These are phyloP conservation scores for Dacryopinax primogenitus DNA, from an alignment of 768 basidiomycete species.

Conservation along the genomic window DNA sequence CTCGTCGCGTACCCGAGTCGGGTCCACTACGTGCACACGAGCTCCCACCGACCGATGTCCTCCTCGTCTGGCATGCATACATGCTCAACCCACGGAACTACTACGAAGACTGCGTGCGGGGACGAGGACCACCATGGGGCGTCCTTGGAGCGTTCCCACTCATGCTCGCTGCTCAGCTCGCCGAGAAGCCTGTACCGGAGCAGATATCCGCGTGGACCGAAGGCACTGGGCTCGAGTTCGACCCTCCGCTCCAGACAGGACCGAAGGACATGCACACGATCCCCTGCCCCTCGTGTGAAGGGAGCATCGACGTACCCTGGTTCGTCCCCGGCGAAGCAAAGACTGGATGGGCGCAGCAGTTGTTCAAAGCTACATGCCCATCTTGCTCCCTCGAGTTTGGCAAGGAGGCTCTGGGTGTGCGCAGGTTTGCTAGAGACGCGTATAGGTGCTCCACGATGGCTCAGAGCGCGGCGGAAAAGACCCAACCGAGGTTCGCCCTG, in stretches of 20 bases:
- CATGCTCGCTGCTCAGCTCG: neutral
- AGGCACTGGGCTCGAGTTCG: neutral
- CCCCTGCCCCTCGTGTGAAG: neutral
- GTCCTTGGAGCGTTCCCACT: neutral
- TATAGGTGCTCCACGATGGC: neutral
- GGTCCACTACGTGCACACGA: neutral
- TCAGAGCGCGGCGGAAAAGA: neutral
- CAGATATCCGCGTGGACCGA: neutral
- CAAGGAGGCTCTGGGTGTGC: neutral
- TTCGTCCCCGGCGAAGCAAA: neutral
- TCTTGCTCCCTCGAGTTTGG: neutral
- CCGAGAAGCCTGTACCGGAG: neutral
- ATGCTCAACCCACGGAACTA: slow-evolving; percentile 11
- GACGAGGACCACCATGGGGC: neutral
- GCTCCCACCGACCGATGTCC: slow-evolving; percentile 15
- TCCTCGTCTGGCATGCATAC: slow-evolving; percentile 20
- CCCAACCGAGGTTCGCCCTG: neutral
- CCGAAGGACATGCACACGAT: neutral
- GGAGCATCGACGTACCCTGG: neutral
- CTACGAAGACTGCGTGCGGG: neutral
- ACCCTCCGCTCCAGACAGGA: neutral
- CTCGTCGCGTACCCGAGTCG: neutral
- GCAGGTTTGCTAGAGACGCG: neutral
- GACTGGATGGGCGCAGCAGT: neutral
- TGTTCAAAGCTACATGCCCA: neutral